Base-by-base conservation (phyloP, 495 filamentous ascomycete genomes). In the Hypoxylon lenormandii region DNA sequence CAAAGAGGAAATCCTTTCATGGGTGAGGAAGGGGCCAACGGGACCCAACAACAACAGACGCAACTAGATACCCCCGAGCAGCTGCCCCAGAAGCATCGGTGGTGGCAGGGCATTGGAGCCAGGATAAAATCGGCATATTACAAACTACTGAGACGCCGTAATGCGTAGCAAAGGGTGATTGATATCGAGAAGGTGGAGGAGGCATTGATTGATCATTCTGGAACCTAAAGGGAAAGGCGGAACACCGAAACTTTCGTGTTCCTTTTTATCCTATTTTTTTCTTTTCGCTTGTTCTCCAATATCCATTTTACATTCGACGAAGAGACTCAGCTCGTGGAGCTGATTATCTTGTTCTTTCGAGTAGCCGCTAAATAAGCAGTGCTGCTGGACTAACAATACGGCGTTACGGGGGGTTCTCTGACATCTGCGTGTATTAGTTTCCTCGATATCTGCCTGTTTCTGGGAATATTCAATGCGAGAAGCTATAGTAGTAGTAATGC, bases 1-100 rank as follows among this genome's bases (percentile, higher is more conserved):
- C 79, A 26, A 79, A 76, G 66, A 74, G 78, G 53, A 80, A 79
- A 60, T 79, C 76, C 65, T 82, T 80, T 64, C 75, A 78, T 26
- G 28, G 38, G 54, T 78, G 53, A 73, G 37, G 8, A 36, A 52
- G 43, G 40, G 28, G 28, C 40, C 42, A 50, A 50, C 23, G 60
- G 37, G 40, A 50, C 49, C 10, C 23, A 30, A 15, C 43, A 15
- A 16, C 43, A n/a, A 16, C 36, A 18, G 1, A 21, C 33, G 38
- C 43, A 40, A 18, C 22, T 52, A 54, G 49, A 63, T 63, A 69
- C 56, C 63, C 57, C 55, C 42, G 16, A 45, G 3, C 40, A 52
- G 56, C 13, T 16, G 40, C 45, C 50, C 38, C 51, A 15, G 46
- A 50, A 63, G 54, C 33, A 37, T 45, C 42, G 58, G 36, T 37